Evolutionary conservation across 768 basidiomycete species (phyloP).

Genomic region (Termitomyces titanicus): DNA sequence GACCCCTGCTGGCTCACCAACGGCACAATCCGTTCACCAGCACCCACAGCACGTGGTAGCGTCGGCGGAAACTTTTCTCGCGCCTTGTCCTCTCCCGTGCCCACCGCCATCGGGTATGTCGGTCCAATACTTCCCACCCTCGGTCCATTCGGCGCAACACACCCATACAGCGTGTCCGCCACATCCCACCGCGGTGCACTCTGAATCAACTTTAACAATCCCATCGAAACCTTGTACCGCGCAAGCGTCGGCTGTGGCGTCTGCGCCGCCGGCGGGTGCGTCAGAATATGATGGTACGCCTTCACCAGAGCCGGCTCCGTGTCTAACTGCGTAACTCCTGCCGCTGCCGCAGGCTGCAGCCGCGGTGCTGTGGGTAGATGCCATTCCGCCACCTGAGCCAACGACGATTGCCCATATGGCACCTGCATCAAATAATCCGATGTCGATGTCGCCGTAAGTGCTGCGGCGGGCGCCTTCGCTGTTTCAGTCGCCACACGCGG

Average conservation of each 20-base stretch:
- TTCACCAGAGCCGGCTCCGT: constrained; percentile 61
- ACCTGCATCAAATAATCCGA: constrained; percentile 72
- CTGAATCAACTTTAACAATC: constrained; percentile 58
- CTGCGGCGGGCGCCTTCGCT: constrained; percentile 39
- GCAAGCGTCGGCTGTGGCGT: constrained; percentile 51
- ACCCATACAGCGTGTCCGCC: constrained; percentile 61
- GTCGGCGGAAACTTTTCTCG: constrained; percentile 49
- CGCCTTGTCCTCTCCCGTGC: constrained; percentile 22
- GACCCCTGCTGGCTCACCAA: constrained; percentile 62
- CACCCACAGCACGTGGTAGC: constrained; percentile 40
- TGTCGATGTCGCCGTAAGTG: constrained; percentile 45
- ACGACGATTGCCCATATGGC: constrained; percentile 70
- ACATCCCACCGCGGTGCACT: constrained; percentile 62
- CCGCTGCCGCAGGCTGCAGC: constrained; percentile 6
- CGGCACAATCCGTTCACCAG: constrained; percentile 53
- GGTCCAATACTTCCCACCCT: constrained; percentile 62
- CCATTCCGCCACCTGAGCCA: constrained; percentile 63
- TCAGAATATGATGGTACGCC: constrained; percentile 77
- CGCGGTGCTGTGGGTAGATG: constrained; percentile 53
- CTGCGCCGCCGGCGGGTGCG: constrained; percentile 54
- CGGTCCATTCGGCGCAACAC: constrained; percentile 55
- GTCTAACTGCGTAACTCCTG: constrained; percentile 45
- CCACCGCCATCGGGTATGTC: constrained; percentile 55
- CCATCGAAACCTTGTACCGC: constrained; percentile 75
- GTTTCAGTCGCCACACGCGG: constrained; percentile 27